Percentiles rank a stretch among this genome's conserved stretches.
These are phyloP conservation scores for Yamadazyma friedrichii DNA, from an alignment of 1,139 yeast species.

Conservation along the genomic window DNA sequence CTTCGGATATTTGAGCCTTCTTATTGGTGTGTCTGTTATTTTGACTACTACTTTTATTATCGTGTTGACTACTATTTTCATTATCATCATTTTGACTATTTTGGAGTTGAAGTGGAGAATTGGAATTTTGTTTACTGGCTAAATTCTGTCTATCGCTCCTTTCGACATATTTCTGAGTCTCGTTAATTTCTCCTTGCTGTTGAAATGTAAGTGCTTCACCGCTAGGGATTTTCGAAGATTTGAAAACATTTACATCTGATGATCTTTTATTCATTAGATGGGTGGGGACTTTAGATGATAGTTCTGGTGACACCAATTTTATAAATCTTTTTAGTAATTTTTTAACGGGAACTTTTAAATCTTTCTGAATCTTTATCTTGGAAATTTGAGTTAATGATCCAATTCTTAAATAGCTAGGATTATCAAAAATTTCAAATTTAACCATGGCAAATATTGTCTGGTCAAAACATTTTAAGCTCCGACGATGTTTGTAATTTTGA, in stretches of 20 bases:
- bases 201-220: constrained; percentile 7
- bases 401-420: not conserved
- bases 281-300: constrained; percentile 1
- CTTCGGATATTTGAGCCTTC: not conserved
- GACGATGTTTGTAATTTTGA: not conserved
- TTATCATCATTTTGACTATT: too few relatives aligned
- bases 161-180: constrained; percentile 6
- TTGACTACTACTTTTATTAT: too few relatives aligned
- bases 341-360: not conserved
- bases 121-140: too few relatives aligned
- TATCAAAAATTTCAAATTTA: not conserved
- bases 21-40: not conserved
- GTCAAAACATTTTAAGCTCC: not conserved
- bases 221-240: constrained; percentile 5
- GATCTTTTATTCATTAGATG: not conserved
- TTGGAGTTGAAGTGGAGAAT: too few relatives aligned
- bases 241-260: constrained; percentile 1
- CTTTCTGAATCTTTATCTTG: too few relatives aligned
- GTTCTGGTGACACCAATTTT: not conserved
- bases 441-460: not conserved
- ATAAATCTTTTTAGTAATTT: constrained; percentile 2
- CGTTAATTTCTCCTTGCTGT: constrained; percentile 4
- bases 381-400: not conserved
- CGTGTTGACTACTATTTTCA: not conserved
- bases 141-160: not conserved